These are phyloP conservation scores for Tripterygium wilfordii DNA, from an alignment of 177 flowering plant species.

Conservation along the genomic window DNA sequence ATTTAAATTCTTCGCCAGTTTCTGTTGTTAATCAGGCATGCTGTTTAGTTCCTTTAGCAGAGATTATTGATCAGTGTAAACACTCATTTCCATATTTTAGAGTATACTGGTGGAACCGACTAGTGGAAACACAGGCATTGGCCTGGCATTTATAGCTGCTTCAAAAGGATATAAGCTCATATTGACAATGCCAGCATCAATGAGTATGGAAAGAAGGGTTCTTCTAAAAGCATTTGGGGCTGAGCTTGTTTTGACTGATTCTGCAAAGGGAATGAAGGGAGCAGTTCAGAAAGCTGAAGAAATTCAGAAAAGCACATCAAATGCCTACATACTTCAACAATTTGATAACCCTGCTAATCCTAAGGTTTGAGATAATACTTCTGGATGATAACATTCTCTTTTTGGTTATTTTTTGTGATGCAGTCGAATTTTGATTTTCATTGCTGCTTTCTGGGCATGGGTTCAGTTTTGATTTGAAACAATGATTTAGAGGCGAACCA, in stretches of 20 bases:
- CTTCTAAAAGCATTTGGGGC: constrained; percentile 83
- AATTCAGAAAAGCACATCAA: constrained; percentile 60
- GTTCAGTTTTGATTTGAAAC: too few species aligned
- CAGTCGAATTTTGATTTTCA: background rate
- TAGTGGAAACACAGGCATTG: constrained; percentile 90
- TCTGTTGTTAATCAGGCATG: too few species aligned
- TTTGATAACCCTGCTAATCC: constrained; percentile 93
- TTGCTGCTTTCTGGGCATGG: constrained; percentile 2
- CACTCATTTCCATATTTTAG: constrained; percentile 23
- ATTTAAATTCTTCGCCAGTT: too few species aligned
- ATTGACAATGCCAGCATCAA: constrained; percentile 82
- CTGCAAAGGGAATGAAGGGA: constrained; percentile 71
- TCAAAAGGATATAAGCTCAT: constrained; percentile 73
- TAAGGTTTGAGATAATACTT: constrained; percentile 31
- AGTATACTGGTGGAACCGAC: constrained; percentile 79
- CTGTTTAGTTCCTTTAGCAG: too few species aligned
- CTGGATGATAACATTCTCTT: background rate
- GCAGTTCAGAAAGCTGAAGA: constrained; percentile 73
- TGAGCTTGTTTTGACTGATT: constrained; percentile 64
- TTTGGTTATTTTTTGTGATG: background rate
- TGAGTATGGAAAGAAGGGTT: constrained; percentile 79
- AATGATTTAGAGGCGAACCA: too few species aligned
- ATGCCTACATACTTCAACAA: constrained; percentile 75
- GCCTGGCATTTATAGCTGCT: constrained; percentile 86
- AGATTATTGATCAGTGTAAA: background rate